Evolutionary conservation across 495 filamentous ascomycete genomes (phyloP).

Genomic region (Aspergillus asperescens): DNA sequence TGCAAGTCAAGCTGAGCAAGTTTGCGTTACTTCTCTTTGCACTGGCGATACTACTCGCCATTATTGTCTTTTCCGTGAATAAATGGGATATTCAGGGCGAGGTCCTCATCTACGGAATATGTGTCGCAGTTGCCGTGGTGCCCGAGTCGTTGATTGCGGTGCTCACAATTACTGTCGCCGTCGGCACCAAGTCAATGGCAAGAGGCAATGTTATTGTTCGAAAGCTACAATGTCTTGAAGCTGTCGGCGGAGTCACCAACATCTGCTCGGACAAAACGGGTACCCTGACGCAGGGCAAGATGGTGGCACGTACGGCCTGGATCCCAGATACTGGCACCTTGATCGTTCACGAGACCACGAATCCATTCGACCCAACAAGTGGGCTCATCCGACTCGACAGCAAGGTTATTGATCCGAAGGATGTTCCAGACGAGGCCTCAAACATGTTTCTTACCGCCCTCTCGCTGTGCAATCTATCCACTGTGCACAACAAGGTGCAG

Average conservation of each 20-base stretch:
- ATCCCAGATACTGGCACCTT: conserved; percentile 58
- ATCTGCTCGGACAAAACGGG: conserved; percentile 90
- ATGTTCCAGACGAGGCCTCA: conserved; percentile 37
- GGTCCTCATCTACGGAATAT: conserved; percentile 78
- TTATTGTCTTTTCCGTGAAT: conserved; percentile 77
- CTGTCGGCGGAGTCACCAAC: conserved; percentile 78
- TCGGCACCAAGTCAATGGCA: conserved; percentile 69
- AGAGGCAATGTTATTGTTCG: conserved; percentile 73
- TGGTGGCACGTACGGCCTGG: conserved; percentile 78
- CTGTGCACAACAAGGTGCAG: conserved; percentile 52
- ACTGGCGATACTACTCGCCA: conserved; percentile 66
- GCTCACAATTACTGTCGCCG: conserved; percentile 67
- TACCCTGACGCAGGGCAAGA: conserved; percentile 70
- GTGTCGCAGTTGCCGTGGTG: conserved; percentile 67
- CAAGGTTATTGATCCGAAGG: conserved; percentile 25
- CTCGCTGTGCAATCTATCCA: conserved; percentile 75
- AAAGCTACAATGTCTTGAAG: conserved; percentile 74
- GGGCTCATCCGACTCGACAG: conserved; percentile 48
- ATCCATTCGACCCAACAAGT: conserved; percentile 60
- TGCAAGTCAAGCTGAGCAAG: conserved; percentile 76
- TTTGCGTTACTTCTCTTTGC: conserved; percentile 71
- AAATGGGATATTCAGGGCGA: conserved; percentile 63
- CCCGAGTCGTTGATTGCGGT: conserved; percentile 70
- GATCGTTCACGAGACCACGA: conserved; percentile 48
- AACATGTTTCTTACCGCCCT: conserved; percentile 61